Conservation (phyloP, 495 filamentous ascomycete species). For the Neurospora discreta region DNA sequence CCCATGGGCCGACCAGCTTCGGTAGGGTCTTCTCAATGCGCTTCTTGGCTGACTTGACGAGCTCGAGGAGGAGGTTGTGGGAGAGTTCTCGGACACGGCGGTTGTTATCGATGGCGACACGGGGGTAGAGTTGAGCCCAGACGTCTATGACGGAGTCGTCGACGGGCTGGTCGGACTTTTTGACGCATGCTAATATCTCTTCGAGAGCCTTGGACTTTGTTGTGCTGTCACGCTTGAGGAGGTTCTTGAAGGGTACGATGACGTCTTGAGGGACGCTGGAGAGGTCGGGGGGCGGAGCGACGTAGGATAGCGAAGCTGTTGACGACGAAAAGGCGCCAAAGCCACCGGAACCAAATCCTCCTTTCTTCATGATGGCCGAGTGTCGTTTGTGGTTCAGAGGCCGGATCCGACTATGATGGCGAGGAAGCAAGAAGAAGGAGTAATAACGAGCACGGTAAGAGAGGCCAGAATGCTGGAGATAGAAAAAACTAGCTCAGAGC, state of each 20-base stretch:
- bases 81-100: conserved; percentile 79
- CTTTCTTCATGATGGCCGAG: not conserved
- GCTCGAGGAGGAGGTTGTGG: conserved; percentile 60
- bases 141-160: not conserved
- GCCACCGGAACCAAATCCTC: conserved; percentile 15
- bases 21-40: conserved; percentile 68
- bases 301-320: conserved; percentile 60
- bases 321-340: conserved; percentile 37
- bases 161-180: not conserved
- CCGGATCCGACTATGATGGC: not conserved
- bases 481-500: not conserved
- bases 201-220: conserved; percentile 92
- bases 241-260: conserved; percentile 80
- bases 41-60: conserved; percentile 64
- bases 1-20: conserved; percentile 71
- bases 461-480: not conserved
- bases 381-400: not conserved
- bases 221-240: conserved; percentile 82
- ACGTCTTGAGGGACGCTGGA: conserved; percentile 67
- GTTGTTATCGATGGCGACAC: conserved; percentile 76
- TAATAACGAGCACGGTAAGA: not conserved
- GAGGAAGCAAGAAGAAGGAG: not conserved
- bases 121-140: conserved; percentile 76
- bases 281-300: conserved; percentile 75
- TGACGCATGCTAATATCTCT: conserved; percentile 57